Conservation (phyloP, 768 basidiomycete species). For the Astraeus odoratus region DNA sequence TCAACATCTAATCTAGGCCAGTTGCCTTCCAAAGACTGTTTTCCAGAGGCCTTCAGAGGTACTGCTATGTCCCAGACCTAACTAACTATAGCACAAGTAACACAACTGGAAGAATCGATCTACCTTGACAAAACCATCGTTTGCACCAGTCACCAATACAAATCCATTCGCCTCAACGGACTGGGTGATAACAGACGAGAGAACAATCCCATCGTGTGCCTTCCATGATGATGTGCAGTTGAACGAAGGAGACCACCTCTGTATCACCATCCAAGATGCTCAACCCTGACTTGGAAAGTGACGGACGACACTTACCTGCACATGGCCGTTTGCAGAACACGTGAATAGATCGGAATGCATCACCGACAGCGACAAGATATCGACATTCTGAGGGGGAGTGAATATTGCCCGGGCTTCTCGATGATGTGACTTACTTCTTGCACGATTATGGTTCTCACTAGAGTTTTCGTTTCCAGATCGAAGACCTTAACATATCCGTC, state of each 20-base stretch:
- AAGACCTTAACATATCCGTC: conserved; percentile 89
- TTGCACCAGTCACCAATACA: conserved; percentile 70
- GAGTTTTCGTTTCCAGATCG: conserved; percentile 84
- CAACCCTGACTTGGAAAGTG: neutral
- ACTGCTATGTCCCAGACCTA: conserved; percentile 51
- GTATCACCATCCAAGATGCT: neutral
- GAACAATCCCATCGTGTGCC: conserved; percentile 74
- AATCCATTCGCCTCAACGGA: conserved; percentile 18
- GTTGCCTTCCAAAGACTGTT: neutral
- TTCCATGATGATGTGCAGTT: conserved; percentile 79
- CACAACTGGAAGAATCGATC: neutral
- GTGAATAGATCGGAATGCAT: conserved; percentile 61
- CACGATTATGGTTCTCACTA: conserved; percentile 81
- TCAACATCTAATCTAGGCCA: conserved; percentile 8
- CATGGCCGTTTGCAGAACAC: conserved; percentile 56
- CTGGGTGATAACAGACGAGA: conserved; percentile 64
- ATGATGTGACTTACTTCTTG: conserved; percentile 50
- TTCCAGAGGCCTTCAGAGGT: conserved; percentile 6
- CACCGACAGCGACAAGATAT: conserved; percentile 76
- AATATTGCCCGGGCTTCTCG: neutral
- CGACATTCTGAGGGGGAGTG: conserved; percentile 46
- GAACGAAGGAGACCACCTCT: conserved; percentile 83
- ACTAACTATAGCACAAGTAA: neutral
- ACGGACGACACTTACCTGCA: conserved; percentile 45
- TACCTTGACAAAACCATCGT: conserved; percentile 82